Percentiles rank a stretch among this genome's conserved stretches.
Conservation (phyloP, 1,284 basidiomycete species). For the Cryptococcus jaspeensis region DNA sequence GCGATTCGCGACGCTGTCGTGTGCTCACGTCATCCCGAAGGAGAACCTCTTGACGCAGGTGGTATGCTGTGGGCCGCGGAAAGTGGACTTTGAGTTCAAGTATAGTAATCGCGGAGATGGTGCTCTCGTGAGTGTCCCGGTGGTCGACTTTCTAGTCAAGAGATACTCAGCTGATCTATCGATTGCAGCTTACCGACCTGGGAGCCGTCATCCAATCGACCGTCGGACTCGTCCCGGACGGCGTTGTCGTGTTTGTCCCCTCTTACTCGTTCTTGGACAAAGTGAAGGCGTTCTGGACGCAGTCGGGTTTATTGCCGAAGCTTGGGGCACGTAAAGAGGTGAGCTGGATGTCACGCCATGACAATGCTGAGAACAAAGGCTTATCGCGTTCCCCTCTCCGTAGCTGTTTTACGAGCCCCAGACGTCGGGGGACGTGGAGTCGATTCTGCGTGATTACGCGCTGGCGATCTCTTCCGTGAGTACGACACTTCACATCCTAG, state of each 20-base stretch:
- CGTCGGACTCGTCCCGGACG: slow-evolving; percentile 73
- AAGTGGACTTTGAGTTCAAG: slow-evolving; percentile 77
- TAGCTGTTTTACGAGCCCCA: slow-evolving; percentile 89
- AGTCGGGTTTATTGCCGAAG: slow-evolving; percentile 62
- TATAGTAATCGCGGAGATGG: slow-evolving; percentile 72
- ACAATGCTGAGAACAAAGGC: not conserved
- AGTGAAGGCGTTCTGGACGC: slow-evolving; percentile 66
- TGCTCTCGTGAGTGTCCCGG: slow-evolving; percentile 57
- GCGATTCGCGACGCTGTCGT: slow-evolving; percentile 76
- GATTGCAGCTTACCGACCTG: slow-evolving; percentile 83
- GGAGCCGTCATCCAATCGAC: slow-evolving; percentile 81
- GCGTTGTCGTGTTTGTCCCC: slow-evolving; percentile 91
- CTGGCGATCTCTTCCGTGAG: slow-evolving; percentile 55
- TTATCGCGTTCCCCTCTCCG: not conserved
- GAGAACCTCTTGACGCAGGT: slow-evolving; percentile 77
- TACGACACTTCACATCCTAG: not conserved
- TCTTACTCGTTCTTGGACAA: slow-evolving; percentile 81
- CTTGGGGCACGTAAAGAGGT: slow-evolving; percentile 72
- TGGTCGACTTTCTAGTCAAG: too few relatives aligned
- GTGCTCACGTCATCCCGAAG: slow-evolving; percentile 86
- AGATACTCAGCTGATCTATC: too few relatives aligned
- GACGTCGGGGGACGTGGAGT: slow-evolving; percentile 71
- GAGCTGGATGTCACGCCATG: not conserved
- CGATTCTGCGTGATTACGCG: slow-evolving; percentile 73
- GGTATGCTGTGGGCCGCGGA: slow-evolving; percentile 72